Conservation (phyloP, 176 grass and related monocot species). For the Phragmites australis region DNA sequence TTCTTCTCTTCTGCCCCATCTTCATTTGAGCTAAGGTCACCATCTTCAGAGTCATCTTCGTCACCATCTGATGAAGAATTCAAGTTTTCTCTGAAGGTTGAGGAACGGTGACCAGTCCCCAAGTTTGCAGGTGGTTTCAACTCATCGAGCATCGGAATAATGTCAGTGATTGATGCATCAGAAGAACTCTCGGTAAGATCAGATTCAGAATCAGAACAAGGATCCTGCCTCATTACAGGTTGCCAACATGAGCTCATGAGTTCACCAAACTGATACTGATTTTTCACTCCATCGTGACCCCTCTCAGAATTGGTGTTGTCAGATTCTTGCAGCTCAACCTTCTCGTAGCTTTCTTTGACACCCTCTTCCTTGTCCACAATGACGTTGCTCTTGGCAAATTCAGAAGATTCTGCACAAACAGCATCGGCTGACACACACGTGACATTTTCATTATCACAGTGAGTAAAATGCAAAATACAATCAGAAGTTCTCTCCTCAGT, state of each 20-base stretch:
- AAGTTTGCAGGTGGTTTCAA: constrained; percentile 43
- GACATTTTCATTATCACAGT: not conserved
- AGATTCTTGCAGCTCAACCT: constrained; percentile 11
- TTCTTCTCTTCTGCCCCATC: constrained; percentile 25
- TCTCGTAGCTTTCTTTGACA: not conserved
- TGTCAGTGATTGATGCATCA: constrained; percentile 63
- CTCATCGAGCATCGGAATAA: constrained; percentile 69
- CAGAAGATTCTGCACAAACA: constrained; percentile 14
- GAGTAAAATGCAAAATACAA: constrained; percentile 7
- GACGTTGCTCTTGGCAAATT: not conserved
- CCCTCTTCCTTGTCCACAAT: constrained; percentile 29
- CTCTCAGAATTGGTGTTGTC: constrained; percentile 2
- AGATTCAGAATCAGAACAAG: constrained; percentile 47
- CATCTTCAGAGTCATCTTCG: constrained; percentile 34
- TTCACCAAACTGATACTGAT: constrained; percentile 51
- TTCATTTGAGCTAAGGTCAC: constrained; percentile 40
- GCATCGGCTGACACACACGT: not conserved
- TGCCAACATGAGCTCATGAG: constrained; percentile 60
- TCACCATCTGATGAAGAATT: constrained; percentile 37
- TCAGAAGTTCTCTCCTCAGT: not conserved
- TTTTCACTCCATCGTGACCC: not conserved
- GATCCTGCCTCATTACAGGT: constrained; percentile 43
- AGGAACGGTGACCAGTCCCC: constrained; percentile 24
- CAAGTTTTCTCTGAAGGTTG: constrained; percentile 13
- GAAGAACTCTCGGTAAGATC: constrained; percentile 54